Conservation (phyloP, 225 moss, liverwort and hornwort genomes). For the Lunularia cruciata region DNA sequence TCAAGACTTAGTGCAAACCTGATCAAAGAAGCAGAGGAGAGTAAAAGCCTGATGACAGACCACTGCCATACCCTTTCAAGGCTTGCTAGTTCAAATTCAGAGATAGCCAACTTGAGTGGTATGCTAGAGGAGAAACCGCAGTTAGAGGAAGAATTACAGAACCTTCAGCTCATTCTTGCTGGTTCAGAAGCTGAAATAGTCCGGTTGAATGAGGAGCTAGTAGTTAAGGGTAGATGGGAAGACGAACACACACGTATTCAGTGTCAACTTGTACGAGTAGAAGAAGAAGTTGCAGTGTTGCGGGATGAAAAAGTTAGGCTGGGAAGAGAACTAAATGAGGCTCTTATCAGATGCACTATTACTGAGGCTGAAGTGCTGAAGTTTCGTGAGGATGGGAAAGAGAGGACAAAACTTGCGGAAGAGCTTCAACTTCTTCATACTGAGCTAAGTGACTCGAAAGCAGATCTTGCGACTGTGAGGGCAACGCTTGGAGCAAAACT, state of each 20-base stretch:
- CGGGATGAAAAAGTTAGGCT: slow-evolving; percentile 21
- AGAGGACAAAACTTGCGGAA: slow-evolving; percentile 3
- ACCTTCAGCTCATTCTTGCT: slow-evolving; percentile 15
- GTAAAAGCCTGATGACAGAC: slow-evolving; percentile 18
- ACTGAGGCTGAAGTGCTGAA: slow-evolving; percentile 15
- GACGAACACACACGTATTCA: slow-evolving; percentile 19
- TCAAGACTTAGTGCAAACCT: slow-evolving; percentile 17
- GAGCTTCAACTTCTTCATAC: not conserved
- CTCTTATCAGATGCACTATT: slow-evolving; percentile 3
- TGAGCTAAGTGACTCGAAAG: slow-evolving; percentile 7
- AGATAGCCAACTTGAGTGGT: slow-evolving; percentile 19
- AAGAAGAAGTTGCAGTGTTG: slow-evolving; percentile 17
- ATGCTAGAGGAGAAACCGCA: slow-evolving; percentile 14
- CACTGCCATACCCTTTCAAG: slow-evolving; percentile 7
- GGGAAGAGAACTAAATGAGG: slow-evolving; percentile 6
- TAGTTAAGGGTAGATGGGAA: slow-evolving; percentile 5
- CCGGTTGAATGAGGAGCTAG: slow-evolving; percentile 23
- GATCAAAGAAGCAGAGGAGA: slow-evolving; percentile 16
- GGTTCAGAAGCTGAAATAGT: slow-evolving; percentile 26
- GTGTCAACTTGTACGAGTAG: slow-evolving; percentile 20
- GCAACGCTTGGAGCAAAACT: slow-evolving; percentile 18
- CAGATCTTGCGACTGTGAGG: slow-evolving; percentile 14
- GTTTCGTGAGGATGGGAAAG: slow-evolving; percentile 17
- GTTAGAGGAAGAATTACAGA: slow-evolving; percentile 24
- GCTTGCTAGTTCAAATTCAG: slow-evolving; percentile 1